Evolutionary conservation across 495 filamentous ascomycete species (phyloP).

Genomic region (Lophiotrema nucula): DNA sequence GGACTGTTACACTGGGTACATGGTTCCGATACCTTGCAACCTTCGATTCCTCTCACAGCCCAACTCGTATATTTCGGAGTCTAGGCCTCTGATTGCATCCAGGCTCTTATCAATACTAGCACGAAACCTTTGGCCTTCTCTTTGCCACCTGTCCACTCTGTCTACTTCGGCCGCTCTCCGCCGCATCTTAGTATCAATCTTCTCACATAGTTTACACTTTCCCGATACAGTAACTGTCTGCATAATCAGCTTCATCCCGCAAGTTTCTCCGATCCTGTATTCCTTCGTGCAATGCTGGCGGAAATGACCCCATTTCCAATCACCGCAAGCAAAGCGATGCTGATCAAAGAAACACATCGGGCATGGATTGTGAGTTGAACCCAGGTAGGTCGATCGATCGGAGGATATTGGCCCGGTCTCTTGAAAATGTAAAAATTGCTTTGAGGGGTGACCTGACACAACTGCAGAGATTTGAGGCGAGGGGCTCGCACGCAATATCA

Average conservation of each 20-base stretch:
- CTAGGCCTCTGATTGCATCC: conserved; percentile 59
- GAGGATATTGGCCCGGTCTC: too few species aligned
- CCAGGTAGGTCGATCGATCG: too few species aligned
- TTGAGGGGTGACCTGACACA: too few species aligned
- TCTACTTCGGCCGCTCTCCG: conserved; percentile 72
- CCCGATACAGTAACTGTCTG: conserved; percentile 57
- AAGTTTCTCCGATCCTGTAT: conserved; percentile 97
- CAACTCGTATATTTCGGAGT: conserved; percentile 62
- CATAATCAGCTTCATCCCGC: conserved; percentile 89
- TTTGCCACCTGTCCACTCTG: conserved; percentile 77
- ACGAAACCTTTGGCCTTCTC: conserved; percentile 62
- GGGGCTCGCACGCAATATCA: too few species aligned
- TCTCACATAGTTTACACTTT: conserved; percentile 83
- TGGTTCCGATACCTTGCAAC: conserved; percentile 38
- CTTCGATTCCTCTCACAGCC: conserved; percentile 49
- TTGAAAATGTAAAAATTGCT: too few species aligned
- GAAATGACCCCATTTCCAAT: conserved; percentile 96
- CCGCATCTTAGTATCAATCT: conserved; percentile 82
- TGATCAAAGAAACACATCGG: conserved; percentile 72
- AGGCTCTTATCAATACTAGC: conserved; percentile 79
- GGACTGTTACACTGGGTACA: too few species aligned
- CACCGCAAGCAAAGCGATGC: conserved; percentile 67
- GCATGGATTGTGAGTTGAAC: too few species aligned
- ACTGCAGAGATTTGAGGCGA: too few species aligned
- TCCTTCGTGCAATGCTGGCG: conserved; percentile 92